These are phyloP conservation scores for Aspergillus hancockii DNA, from an alignment of 495 filamentous ascomycete species.

Conservation along the genomic window DNA sequence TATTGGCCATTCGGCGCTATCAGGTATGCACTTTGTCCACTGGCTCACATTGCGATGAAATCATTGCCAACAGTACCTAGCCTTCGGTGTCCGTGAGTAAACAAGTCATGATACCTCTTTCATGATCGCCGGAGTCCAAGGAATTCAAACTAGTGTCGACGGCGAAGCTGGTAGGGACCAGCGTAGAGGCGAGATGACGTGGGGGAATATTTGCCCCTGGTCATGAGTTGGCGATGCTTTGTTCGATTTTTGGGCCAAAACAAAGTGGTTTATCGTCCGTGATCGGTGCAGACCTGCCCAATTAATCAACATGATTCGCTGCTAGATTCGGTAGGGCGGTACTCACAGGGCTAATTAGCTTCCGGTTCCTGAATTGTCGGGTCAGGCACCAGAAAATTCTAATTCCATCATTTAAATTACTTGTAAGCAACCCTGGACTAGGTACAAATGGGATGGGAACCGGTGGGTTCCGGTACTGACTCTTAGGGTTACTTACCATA, in stretches of 20 bases:
- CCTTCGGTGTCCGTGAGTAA: neutral
- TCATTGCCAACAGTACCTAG: neutral
- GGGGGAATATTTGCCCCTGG: too few species aligned
- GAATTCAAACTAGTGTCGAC: neutral
- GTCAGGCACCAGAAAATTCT: constrained; percentile 8
- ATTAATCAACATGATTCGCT: neutral
- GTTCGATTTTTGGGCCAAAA: neutral
- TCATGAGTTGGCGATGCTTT: neutral
- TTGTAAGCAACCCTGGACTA: too few species aligned
- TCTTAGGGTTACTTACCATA: neutral
- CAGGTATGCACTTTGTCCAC: neutral
- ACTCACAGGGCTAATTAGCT: constrained; percentile 5
- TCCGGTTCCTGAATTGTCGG: constrained; percentile 13
- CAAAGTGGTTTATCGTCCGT: neutral
- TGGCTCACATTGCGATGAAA: neutral
- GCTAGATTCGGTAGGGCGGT: constrained; percentile 1
- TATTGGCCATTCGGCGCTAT: constrained; percentile 2
- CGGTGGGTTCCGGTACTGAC: neutral
- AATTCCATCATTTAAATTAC: neutral
- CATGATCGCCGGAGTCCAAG: neutral
- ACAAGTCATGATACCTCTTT: constrained; percentile 1
- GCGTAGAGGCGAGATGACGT: neutral
- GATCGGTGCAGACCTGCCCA: neutral
- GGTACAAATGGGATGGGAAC: too few species aligned
- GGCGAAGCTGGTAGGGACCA: neutral